Evolutionary conservation across 1,139 yeast genomes (phyloP).

Genomic region (Kodamaea ohmeri): DNA sequence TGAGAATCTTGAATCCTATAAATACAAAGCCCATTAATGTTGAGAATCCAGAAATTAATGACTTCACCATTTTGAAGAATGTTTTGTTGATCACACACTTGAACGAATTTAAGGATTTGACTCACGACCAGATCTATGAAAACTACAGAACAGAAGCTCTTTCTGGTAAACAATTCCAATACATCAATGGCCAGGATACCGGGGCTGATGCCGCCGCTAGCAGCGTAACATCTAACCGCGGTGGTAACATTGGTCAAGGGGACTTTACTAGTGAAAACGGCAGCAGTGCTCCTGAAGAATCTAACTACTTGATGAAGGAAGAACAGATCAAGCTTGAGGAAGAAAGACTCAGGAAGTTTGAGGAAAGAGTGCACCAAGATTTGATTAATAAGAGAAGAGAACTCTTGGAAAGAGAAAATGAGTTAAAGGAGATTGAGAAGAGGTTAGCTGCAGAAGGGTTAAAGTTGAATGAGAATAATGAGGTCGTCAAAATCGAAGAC

Average conservation of each 20-base stretch:
- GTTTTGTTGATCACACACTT: constrained; percentile 73
- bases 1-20: constrained; percentile 37
- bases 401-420: constrained; percentile 83
- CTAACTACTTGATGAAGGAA: constrained; percentile 61
- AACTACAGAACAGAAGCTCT: constrained; percentile 69
- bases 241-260: constrained; percentile 9
- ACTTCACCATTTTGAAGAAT: constrained; percentile 63
- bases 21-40: constrained; percentile 42
- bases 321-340: constrained; percentile 80
- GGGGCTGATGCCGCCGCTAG: constrained; percentile 14
- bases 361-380: constrained; percentile 87
- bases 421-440: constrained; percentile 77
- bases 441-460: constrained; percentile 61
- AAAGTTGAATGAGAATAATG: constrained; percentile 42
- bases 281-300: constrained; percentile 37
- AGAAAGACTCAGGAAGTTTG: constrained; percentile 74
- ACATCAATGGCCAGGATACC: constrained; percentile 23
- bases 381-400: constrained; percentile 80
- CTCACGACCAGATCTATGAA: constrained; percentile 67
- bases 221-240: constrained; percentile 2
- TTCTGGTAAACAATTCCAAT: constrained; percentile 47
- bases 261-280: constrained; percentile 14
- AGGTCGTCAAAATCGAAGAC: constrained; percentile 34
- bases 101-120: constrained; percentile 69
- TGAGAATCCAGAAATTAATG: constrained; percentile 58